Evolutionary conservation across 257 asterid genomes (phyloP).

Genomic region (Ilex aquifolium): DNA sequence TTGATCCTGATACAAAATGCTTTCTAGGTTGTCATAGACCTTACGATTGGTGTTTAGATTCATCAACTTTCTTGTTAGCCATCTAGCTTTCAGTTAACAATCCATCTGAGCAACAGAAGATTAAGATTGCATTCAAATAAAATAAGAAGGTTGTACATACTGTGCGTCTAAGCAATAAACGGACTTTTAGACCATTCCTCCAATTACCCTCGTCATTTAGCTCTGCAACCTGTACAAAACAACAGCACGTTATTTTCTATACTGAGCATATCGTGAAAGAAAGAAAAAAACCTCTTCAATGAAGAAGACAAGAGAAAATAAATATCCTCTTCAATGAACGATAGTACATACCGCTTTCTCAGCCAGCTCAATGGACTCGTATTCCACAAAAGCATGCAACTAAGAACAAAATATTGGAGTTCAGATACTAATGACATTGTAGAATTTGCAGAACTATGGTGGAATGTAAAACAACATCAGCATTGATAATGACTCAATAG

Average conservation of each 20-base stretch:
- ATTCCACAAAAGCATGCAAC: conserved; percentile 92
- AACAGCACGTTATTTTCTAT: conserved; percentile 2
- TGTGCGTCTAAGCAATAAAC: conserved; percentile 48
- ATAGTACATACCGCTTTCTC: conserved; percentile 68
- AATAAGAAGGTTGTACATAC: conserved; percentile 31
- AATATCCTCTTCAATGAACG: not conserved
- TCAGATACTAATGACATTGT: conserved; percentile 9
- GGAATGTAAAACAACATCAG: not conserved
- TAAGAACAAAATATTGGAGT: conserved; percentile 22
- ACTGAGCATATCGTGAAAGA: conserved; percentile 5
- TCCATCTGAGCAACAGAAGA: not conserved
- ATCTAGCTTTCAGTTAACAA: not conserved
- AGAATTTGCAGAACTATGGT: conserved; percentile 1
- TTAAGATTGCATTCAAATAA: not conserved
- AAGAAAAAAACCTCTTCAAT: not conserved
- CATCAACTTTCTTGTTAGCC: not conserved
- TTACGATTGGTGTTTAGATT: too few relatives aligned
- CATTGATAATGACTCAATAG: not conserved
- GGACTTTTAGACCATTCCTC: conserved; percentile 87
- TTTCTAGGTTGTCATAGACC: not conserved
- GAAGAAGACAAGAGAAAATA: not conserved
- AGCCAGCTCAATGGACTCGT: conserved; percentile 69
- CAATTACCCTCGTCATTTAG: conserved; percentile 72
- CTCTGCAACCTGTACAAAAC: conserved; percentile 47
- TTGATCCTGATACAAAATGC: not conserved